Percentiles rank a stretch among this genome's conserved stretches.
phyloP scores from a whole-genome alignment of 2,329 filamentous ascomycete species.

The Massarina eburnea region DNA sequence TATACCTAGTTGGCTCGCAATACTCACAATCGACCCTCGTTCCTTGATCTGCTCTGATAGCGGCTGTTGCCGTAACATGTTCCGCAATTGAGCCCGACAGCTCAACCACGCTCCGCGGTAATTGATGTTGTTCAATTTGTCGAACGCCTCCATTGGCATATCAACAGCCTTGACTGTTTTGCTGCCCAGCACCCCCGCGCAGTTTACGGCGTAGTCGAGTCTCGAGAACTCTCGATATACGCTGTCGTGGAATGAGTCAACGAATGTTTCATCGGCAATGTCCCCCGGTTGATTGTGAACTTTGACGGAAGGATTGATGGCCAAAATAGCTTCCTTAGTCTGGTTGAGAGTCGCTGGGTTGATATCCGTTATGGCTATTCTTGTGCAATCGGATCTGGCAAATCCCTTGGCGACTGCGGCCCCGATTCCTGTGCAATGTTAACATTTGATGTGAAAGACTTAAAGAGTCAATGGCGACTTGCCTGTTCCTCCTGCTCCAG shows the following conservation, averaged over 20 bases:
- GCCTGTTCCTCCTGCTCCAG: slow-evolving; percentile 40
- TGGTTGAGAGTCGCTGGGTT: slow-evolving; percentile 45
- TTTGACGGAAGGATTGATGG: slow-evolving; percentile 30
- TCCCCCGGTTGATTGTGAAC: slow-evolving; percentile 48
- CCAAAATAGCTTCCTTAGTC: slow-evolving; percentile 23
- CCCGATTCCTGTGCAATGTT: slow-evolving; percentile 53
- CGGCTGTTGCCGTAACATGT: slow-evolving; percentile 56
- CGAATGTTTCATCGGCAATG: slow-evolving; percentile 51
- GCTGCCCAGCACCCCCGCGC: slow-evolving; percentile 55
- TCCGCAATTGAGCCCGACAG: slow-evolving; percentile 52
- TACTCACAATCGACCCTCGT: slow-evolving; percentile 56
- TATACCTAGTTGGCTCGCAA: slow-evolving; percentile 56
- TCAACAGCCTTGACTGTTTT: slow-evolving; percentile 48
- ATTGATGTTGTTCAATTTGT: slow-evolving; percentile 58
- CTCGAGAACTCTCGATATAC: slow-evolving; percentile 45
- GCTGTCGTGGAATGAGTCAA: slow-evolving; percentile 46
- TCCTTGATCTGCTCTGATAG: slow-evolving; percentile 39
- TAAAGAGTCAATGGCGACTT: neutral
- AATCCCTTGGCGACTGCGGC: slow-evolving; percentile 56
- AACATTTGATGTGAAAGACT: slow-evolving; percentile 3
- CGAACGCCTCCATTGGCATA: slow-evolving; percentile 52
- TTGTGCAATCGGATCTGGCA: slow-evolving; percentile 52
- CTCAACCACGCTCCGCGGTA: slow-evolving; percentile 60
- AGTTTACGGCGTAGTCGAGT: slow-evolving; percentile 60
- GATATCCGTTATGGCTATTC: slow-evolving; percentile 59